Conservation (phyloP, 805 yeast genomes). For the Danielia oregonensis region DNA sequence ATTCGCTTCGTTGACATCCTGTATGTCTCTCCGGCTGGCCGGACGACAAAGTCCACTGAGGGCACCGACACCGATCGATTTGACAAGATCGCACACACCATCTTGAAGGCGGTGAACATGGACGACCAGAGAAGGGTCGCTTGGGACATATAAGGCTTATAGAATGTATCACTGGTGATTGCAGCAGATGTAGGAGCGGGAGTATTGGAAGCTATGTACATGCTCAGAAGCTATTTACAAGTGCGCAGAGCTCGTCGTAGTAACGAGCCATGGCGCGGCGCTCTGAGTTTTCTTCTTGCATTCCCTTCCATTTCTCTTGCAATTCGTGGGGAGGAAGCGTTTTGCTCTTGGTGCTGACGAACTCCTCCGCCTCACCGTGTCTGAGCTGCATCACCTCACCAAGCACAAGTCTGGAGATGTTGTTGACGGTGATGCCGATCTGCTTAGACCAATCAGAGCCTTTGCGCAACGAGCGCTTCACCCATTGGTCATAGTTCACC, state of each 20-base stretch:
- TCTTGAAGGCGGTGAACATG: neutral
- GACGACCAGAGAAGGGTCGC: neutral
- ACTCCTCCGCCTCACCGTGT: slow-evolving; percentile 25
- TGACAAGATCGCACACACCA: neutral
- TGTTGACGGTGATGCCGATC: slow-evolving; percentile 41
- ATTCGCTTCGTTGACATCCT: no score
- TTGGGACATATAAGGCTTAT: no score
- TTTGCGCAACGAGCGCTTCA: slow-evolving; percentile 40
- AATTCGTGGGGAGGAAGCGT: slow-evolving; percentile 39
- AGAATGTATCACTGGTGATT: no score
- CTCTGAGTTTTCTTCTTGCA: slow-evolving; percentile 21
- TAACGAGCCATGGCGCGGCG: slow-evolving; percentile 13
- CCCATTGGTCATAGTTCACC: slow-evolving; percentile 51
- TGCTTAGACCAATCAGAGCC: slow-evolving; percentile 46
- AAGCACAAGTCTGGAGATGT: slow-evolving; percentile 40
- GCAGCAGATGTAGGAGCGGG: no score
- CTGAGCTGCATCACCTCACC: slow-evolving; percentile 35
- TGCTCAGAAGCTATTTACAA: no score
- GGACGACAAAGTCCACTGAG: no score
- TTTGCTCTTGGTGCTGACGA: slow-evolving; percentile 27
- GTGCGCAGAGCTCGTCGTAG: no score
- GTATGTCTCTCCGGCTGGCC: no score
- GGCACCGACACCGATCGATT: no score
- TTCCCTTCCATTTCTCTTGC: slow-evolving; percentile 19
- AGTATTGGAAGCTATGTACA: no score